Percentiles rank a stretch among this genome's conserved stretches.
Conservation (phyloP, 148 eudicot species). For the Rhododendron kiyosumense region DNA sequence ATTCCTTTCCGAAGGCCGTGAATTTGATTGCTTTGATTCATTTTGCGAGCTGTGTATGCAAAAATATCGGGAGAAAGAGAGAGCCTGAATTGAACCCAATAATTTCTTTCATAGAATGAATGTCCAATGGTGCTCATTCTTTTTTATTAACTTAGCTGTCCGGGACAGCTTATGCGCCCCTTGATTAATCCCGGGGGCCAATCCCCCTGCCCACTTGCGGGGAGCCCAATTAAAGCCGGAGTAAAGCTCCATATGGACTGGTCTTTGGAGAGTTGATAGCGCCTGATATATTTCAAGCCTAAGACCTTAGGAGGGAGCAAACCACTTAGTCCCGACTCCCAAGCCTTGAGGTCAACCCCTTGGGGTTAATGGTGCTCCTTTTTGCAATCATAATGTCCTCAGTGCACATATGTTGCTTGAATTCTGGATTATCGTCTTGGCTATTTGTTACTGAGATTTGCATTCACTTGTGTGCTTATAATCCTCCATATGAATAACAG, state of each 20-base stretch:
- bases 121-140: neutral
- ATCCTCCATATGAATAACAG: slow-evolving; percentile 19
- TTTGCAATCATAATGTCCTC: neutral
- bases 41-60: too few species aligned
- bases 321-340: too few species aligned
- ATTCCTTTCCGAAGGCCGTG: neutral
- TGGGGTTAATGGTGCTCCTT: neutral
- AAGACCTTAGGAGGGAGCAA: too few species aligned
- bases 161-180: too few species aligned
- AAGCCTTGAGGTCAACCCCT: too few species aligned
- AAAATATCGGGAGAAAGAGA: neutral
- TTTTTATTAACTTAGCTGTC: too few species aligned
- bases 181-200: too few species aligned
- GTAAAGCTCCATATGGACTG: too few species aligned
- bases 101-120: neutral
- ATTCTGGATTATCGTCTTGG: neutral
- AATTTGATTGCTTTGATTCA: neutral
- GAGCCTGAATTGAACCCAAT: neutral
- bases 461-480: neutral
- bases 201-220: too few species aligned
- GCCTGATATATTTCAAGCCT: too few species aligned
- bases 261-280: too few species aligned
- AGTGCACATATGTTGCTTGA: neutral
- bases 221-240: too few species aligned
- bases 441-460: neutral